These are phyloP conservation scores for Ustilago trichophora DNA, from an alignment of 1,284 basidiomycete species.

Conservation along the genomic window DNA sequence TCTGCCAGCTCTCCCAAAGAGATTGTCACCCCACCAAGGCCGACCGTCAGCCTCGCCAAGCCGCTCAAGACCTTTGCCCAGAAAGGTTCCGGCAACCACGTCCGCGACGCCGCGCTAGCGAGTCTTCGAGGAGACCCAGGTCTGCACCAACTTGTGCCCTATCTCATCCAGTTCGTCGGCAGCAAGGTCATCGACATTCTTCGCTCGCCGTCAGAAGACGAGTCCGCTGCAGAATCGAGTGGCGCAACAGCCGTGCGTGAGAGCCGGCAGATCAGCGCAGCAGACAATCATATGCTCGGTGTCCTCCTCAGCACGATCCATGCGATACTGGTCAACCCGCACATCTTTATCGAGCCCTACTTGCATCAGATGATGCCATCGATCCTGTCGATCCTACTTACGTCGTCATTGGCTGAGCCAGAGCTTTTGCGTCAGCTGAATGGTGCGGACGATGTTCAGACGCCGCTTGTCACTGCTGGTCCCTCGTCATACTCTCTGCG, in stretches of 20 bases:
- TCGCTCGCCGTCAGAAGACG: constrained; percentile 61
- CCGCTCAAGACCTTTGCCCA: constrained; percentile 49
- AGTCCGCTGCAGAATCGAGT: constrained; percentile 3
- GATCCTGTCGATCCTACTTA: constrained; percentile 86
- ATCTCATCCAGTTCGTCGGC: constrained; percentile 91
- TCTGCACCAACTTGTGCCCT: constrained; percentile 90
- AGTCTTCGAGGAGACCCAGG: constrained; percentile 90
- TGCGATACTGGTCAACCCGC: constrained; percentile 71
- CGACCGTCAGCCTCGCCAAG: constrained; percentile 28
- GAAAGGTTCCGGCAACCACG: constrained; percentile 57
- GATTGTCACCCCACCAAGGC: constrained; percentile 41
- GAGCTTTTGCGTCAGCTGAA: constrained; percentile 24
- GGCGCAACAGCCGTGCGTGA: constrained; percentile 28
- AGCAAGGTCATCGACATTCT: constrained; percentile 71
- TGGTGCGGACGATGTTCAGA: constrained; percentile 13
- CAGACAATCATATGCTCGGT: constrained; percentile 52
- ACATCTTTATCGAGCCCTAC: constrained; percentile 94
- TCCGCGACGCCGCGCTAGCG: constrained; percentile 80
- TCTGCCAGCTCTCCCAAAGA: constrained; percentile 18
- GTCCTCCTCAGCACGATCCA: constrained; percentile 59
- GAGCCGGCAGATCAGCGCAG: constrained; percentile 22
- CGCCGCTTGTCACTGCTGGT: constrained; percentile 34
- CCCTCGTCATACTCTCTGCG: constrained; percentile 46
- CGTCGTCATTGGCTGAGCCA: constrained; percentile 75
- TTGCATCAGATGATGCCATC: constrained; percentile 95